Evolutionary conservation across 1,284 basidiomycete species (phyloP), one percentile per base, ranked within the genome.

Genomic region (Prillingera fragicola): DNA sequence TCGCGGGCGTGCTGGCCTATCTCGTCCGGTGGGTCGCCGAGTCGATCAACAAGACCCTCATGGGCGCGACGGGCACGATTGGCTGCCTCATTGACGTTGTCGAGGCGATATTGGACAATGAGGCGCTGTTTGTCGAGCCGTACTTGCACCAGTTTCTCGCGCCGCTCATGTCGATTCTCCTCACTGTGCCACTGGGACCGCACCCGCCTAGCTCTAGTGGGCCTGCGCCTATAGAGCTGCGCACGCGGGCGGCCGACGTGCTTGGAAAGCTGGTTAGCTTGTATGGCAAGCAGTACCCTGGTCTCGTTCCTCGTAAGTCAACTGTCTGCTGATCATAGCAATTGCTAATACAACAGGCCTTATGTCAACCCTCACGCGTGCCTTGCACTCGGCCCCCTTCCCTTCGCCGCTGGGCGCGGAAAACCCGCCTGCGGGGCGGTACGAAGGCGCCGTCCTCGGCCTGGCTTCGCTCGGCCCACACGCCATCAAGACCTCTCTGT

Each of bases 71-170:
- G 80, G 87, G 55, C 70, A 73, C 49, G 79, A 85, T 94, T 3
- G 84, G 85, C 54, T 82, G 88, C 23, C 73, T 88, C 47, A 73
- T 95, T 49, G 85, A 90, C 52, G 85, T 87, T 14, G 80, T 89
- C 34, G 78, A 83, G 48, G 84, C 88, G 0, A 75, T 94, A 27
- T 71, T 92, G 33, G 83, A 85, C 55, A 98, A 92, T 66, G 77
- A 77, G 41, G 85, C 83, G 3, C 73, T 98, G n/a, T 96, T 94
- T 62, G 81, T 97, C 22, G 94, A 98, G 71, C 94, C 92, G 34
- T 97, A 95, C 86, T 77, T 98, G 5, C 94, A 97, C 63, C 94
- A 97, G 83, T 79, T 97, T 36, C 80, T 98, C 10, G 92, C 92
- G 1, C 85, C 91, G 0, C 79, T 96, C 31, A 80, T 98, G 21